Base-by-base conservation (phyloP, 495 filamentous ascomycete species). In the Podospora didyma region DNA sequence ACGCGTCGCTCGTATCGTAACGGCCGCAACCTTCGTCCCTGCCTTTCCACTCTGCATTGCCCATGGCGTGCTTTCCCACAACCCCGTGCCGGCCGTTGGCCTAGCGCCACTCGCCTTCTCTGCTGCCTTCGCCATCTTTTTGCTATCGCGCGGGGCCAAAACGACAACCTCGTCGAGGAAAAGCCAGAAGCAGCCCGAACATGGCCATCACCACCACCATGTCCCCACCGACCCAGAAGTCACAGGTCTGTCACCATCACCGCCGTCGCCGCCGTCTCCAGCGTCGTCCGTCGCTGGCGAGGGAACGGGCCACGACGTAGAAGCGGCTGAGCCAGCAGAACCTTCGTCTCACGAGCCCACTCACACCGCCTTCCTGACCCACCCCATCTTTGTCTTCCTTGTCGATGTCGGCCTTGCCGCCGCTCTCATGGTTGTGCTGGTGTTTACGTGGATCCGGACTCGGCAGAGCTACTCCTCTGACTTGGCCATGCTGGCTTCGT, bases 21-120 rank as follows among this genome's bases (percentile, higher is more conserved):
- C 75, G 34, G 66, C 69, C 49, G 65, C 75, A 49, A 69, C 77
- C 53, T 80, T 84, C 63, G 61, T 82, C 11, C 80, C 79, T 44
- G 79, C 79, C 48, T 82, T 84, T 54, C 74, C 76, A 3, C 72
- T 75, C n/a, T 69, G 66, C 39, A 53, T 77, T 48, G 59, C 65
- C 2, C 67, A 75, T 62, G 79, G 63, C 71, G 68, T 61, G 57
- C 67, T 73, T 34, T 71, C 74, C 24, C 21, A 54, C 17, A 61
- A 60, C 46, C 47, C 64, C 21, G 51, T 71, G n/a, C 74, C 74
- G 3, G 73, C 73, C 7, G 63, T 75, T 37, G 73, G 74, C 10
- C 59, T 77, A 9, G 54, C 67, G n/a, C 74, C 74, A 4, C 69
- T 73, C 10, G 67, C 66, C 19, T 60, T 74, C 45, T 77, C 74